Percentiles rank a stretch among this genome's conserved stretches.
phyloP scores from a whole-genome alignment of 176 grass and related monocot genomes.

The Lolium multiflorum region DNA sequence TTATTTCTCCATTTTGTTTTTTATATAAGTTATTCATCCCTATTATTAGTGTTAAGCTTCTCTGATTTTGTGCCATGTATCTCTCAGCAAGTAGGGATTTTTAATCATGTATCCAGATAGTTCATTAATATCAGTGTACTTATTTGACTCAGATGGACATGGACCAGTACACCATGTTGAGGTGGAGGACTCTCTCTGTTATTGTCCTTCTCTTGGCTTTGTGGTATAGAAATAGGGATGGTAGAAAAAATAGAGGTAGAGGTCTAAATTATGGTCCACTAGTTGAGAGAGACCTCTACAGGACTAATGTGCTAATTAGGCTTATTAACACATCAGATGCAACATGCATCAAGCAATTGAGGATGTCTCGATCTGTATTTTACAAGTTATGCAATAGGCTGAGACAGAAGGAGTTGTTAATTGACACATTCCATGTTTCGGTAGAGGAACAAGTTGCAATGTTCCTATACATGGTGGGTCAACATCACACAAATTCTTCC shows the following conservation, averaged over 20 bases:
- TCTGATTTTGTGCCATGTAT: neutral
- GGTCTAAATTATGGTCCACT: constrained; percentile 6
- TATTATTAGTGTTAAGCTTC: neutral
- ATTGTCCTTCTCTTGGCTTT: neutral
- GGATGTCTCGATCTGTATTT: neutral
- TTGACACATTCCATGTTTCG: constrained; percentile 30
- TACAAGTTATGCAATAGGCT: neutral
- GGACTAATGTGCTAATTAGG: neutral
- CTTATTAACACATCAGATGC: neutral
- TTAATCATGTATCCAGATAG: neutral
- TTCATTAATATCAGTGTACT: neutral
- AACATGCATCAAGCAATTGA: neutral
- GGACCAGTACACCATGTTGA: neutral
- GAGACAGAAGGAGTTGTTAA: neutral
- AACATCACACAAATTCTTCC: neutral
- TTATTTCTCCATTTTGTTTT: neutral
- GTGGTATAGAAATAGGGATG: neutral
- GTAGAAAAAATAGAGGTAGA: neutral
- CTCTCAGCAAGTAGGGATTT: neutral
- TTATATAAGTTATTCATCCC: neutral
- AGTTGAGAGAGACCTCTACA: neutral
- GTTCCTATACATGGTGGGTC: constrained; percentile 3
- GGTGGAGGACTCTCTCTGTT: neutral
- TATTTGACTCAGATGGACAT: neutral
- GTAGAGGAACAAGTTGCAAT: constrained; percentile 37